phyloP scores from a whole-genome alignment of 306 rosid genomes.

The Prosopis cineraria region DNA sequence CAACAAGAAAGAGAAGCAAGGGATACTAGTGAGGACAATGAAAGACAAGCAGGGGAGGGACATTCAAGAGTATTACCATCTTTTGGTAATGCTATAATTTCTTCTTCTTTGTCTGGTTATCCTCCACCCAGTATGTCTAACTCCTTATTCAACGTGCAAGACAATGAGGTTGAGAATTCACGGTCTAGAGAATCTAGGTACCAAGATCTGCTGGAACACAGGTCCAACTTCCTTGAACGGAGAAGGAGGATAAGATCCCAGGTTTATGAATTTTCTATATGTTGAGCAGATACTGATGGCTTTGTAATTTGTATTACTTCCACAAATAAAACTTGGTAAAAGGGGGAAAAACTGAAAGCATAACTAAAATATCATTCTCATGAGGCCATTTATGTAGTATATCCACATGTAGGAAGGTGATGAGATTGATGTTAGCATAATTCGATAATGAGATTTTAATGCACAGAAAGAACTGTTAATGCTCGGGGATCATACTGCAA shows the following conservation, averaged over 20 bases:
- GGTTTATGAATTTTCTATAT: conserved; percentile 58
- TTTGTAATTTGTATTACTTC: conserved; percentile 21
- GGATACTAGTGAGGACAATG: conserved; percentile 51
- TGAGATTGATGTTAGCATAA: background rate
- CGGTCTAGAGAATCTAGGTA: conserved; percentile 80
- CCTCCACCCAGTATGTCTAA: conserved; percentile 46
- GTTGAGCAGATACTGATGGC: conserved; percentile 2
- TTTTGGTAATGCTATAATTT: conserved; percentile 44
- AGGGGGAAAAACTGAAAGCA: background rate
- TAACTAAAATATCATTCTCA: background rate
- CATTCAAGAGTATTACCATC: conserved; percentile 47
- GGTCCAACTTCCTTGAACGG: conserved; percentile 93
- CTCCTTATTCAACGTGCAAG: conserved; percentile 72
- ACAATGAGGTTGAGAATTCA: conserved; percentile 70
- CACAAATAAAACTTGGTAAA: background rate
- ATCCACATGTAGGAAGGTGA: background rate
- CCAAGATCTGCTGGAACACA: conserved; percentile 83
- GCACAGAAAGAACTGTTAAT: background rate
- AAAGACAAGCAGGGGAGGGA: conserved; percentile 48
- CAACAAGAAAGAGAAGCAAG: conserved; percentile 79
- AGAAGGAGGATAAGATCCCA: conserved; percentile 94
- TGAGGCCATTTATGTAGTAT: background rate
- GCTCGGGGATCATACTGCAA: background rate
- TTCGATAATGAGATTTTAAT: background rate
- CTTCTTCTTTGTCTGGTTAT: conserved; percentile 51